These are phyloP conservation scores for Lanmaoa rubissima DNA, from an alignment of 768 basidiomycete genomes.

Conservation along the genomic window DNA sequence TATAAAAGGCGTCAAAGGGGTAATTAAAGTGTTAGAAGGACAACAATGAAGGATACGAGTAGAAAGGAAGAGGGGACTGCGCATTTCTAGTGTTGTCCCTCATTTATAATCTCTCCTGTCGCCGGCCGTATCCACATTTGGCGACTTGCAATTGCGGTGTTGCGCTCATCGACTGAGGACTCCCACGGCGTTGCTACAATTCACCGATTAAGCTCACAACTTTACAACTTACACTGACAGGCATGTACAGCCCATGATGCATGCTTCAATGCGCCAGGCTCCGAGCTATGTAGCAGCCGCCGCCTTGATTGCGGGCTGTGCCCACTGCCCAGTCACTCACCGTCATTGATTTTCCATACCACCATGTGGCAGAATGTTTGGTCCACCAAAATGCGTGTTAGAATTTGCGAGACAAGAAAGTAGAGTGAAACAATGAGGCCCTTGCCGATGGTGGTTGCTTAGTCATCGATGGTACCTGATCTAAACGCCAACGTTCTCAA, in stretches of 20 bases:
- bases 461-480: too few species aligned
- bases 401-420: too few species aligned
- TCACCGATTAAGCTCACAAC: too few species aligned
- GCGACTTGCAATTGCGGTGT: background rate
- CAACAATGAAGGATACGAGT: background rate
- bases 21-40: background rate
- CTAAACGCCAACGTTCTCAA: too few species aligned
- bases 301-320: background rate
- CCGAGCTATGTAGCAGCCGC: too few species aligned
- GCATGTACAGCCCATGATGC: too few species aligned
- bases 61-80: conserved; percentile 5
- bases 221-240: too few species aligned
- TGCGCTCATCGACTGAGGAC: background rate
- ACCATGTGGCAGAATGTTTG: background rate
- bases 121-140: background rate
- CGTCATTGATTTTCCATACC: background rate
- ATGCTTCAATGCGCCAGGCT: too few species aligned
- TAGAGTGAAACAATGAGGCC: too few species aligned
- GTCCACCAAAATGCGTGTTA: too few species aligned
- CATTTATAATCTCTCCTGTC: conserved; percentile 16
- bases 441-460: background rate
- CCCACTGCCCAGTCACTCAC: background rate
- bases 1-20: background rate
- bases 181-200: background rate
- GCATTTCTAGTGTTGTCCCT: background rate